Evolutionary conservation across 2,329 filamentous ascomycete genomes (phyloP).

Genomic region (Aaosphaeria arxii): DNA sequence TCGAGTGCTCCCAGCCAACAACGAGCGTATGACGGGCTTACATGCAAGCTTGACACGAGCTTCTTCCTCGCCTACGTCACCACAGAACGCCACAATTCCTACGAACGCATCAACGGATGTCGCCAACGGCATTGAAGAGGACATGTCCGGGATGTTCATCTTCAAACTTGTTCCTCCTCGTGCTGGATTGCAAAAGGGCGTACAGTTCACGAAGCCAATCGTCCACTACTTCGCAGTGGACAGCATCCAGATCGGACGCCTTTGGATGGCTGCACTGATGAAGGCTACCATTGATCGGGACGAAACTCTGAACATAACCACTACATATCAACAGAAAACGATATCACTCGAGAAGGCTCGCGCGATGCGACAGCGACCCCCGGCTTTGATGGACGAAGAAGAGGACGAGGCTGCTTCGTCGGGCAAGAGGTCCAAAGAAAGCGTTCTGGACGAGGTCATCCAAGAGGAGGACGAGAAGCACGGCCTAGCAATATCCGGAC

Average conservation of each 20-base stretch:
- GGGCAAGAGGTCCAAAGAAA: constrained; percentile 31
- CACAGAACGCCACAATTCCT: constrained; percentile 39
- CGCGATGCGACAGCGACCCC: constrained; percentile 83
- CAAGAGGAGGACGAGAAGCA: constrained; percentile 37
- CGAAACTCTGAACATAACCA: constrained; percentile 70
- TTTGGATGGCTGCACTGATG: constrained; percentile 99
- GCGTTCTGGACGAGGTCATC: constrained; percentile 32
- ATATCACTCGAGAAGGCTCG: constrained; percentile 88
- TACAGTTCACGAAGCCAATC: constrained; percentile 96
- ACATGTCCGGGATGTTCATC: constrained; percentile 74
- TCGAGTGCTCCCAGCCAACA: constrained; percentile 90
- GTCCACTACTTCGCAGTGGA: constrained; percentile 98
- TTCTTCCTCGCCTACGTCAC: constrained; percentile 64
- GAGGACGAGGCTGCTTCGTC: constrained; percentile 23
- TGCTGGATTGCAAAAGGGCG: constrained; percentile 79
- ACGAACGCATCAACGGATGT: constrained; percentile 40
- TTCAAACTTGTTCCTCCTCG: constrained; percentile 96
- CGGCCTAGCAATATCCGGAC: constrained; percentile 36
- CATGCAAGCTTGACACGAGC: constrained; percentile 90
- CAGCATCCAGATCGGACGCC: constrained; percentile 78
- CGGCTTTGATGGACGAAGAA: constrained; percentile 67
- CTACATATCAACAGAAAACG: constrained; percentile 95
- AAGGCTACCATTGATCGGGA: constrained; percentile 98
- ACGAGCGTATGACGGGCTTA: constrained; percentile 83
- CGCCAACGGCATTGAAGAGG: constrained; percentile 38